Evolutionary conservation across 2,329 filamentous ascomycete species (phyloP).

Genomic region (Hirsutella rhossiliensis): DNA sequence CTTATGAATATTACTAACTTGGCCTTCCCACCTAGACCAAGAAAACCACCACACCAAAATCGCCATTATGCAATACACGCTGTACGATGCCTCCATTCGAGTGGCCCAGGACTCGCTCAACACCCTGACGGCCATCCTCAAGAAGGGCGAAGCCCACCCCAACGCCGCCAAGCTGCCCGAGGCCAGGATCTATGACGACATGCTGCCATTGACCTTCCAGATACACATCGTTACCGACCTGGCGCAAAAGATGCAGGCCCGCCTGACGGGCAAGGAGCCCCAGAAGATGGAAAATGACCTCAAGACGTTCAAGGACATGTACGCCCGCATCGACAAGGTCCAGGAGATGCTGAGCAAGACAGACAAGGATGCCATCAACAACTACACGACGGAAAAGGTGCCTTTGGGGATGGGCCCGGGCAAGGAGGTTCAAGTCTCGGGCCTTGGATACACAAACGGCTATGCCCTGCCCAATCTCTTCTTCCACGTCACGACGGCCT

Average conservation of each 20-base stretch:
- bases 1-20: too few species aligned
- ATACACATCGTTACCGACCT: conserved; percentile 18
- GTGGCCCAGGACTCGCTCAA: conserved; percentile 17
- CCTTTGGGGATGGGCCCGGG: conserved; percentile 17
- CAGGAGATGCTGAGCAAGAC: conserved; percentile 18
- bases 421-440: conserved; percentile 13
- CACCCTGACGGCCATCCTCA: conserved; percentile 21
- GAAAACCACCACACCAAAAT: neutral
- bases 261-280: conserved; percentile 18
- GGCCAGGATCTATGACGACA: conserved; percentile 25
- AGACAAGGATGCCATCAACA: conserved; percentile 21
- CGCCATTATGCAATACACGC: conserved; percentile 13
- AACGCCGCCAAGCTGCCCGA: conserved; percentile 17
- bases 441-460: conserved; percentile 29
- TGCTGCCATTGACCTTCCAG: conserved; percentile 31
- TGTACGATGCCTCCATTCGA: conserved; percentile 27
- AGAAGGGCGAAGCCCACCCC: conserved; percentile 21
- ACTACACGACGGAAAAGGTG: conserved; percentile 15
- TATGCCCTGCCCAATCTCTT: conserved; percentile 48
- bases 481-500: conserved; percentile 50
- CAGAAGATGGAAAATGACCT: conserved; percentile 14
- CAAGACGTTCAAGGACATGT: conserved; percentile 20
- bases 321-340: conserved; percentile 19
- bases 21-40: too few species aligned
- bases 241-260: conserved; percentile 19